Evolutionary conservation across 305 asterid species (phyloP).

Genomic region (Plantago lanceolata): DNA sequence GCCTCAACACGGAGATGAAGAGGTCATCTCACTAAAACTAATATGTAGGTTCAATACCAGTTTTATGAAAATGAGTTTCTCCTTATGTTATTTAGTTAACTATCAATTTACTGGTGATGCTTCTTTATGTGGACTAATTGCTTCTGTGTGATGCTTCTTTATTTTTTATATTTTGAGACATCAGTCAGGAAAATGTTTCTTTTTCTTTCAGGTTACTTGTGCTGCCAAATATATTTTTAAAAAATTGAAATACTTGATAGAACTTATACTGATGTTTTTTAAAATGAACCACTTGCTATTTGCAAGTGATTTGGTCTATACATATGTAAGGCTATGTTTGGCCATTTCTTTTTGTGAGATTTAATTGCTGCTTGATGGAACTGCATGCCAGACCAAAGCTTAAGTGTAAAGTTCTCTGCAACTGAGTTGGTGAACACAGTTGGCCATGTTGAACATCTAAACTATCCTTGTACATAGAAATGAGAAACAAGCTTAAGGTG

Average conservation of each 20-base stretch:
- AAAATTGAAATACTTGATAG: neutral
- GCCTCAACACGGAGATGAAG: slow-evolving; percentile 95
- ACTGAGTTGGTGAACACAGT: no score
- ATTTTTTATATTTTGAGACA: slow-evolving; percentile 9
- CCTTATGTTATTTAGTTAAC: slow-evolving; percentile 18
- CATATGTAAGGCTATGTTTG: no score
- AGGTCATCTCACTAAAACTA: slow-evolving; percentile 63
- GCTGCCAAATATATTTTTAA: neutral
- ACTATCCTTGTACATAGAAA: no score
- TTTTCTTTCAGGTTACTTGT: neutral
- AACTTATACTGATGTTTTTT: neutral
- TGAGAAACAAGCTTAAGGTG: no score
- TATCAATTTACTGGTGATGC: slow-evolving; percentile 14
- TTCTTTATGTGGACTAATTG: slow-evolving; percentile 5
- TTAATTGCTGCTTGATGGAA: no score
- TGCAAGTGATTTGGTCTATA: no score
- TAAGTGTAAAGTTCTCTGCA: no score
- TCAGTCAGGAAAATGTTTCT: slow-evolving; percentile 13
- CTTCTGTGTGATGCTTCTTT: slow-evolving; percentile 11
- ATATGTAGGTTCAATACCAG: slow-evolving; percentile 42
- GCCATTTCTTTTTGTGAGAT: no score
- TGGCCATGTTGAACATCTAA: no score
- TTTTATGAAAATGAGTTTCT: slow-evolving; percentile 20
- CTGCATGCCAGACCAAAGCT: no score
- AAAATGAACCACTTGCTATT: no score